Evolutionary conservation across 2,329 filamentous ascomycete species (phyloP), one percentile per base, ranked within the genome.

Genomic region (Lachnum nothofagi): DNA sequence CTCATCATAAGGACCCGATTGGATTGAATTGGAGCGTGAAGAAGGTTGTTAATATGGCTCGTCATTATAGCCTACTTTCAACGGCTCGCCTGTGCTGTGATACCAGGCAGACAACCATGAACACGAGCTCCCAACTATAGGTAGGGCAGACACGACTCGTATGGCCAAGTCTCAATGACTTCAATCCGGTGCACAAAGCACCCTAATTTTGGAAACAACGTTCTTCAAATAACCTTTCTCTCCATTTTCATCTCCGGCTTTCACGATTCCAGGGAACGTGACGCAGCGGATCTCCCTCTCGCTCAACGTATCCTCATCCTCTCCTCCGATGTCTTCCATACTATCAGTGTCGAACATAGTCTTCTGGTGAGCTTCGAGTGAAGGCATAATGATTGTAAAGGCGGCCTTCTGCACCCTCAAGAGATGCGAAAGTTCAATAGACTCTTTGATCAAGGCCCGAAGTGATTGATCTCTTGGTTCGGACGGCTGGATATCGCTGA

Each of bases 261-360:
- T 86, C 48, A 81, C 70, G 19, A 86, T 72, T 5, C 78, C 78
- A 1, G 83, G 83, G 48, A 84, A 86, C 2, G 78, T 78, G 19
- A 83, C 76, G 63, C 81, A 86, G 48, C 69, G 71, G 29, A 86
- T 75, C 45, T 80, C 74, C 44, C 79, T 69, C 38, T 69, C 69
- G 14, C 67, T 63, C 19, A 81, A 68, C 8, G 66, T 70, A 16
- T 80, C 77, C 52, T 83, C 80, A 50, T 80, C 78, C 57, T 80
- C 68, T 14, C 79, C 80, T 29, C 80, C 77, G 39, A 84, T 72
- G 58, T 86, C 81, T 57, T 86, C 82, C 83, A 86, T 86, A 3
- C 68, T 76, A 22, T 71, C 69, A 1, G 69, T 50, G 58, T 85
- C 78, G 60, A 85, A 86, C 42, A 75, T 63, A 3, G 73, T 69